Percentiles rank a stretch among this genome's conserved stretches.
Conservation (phyloP, 768 basidiomycete genomes). For the Suillus luteus region DNA sequence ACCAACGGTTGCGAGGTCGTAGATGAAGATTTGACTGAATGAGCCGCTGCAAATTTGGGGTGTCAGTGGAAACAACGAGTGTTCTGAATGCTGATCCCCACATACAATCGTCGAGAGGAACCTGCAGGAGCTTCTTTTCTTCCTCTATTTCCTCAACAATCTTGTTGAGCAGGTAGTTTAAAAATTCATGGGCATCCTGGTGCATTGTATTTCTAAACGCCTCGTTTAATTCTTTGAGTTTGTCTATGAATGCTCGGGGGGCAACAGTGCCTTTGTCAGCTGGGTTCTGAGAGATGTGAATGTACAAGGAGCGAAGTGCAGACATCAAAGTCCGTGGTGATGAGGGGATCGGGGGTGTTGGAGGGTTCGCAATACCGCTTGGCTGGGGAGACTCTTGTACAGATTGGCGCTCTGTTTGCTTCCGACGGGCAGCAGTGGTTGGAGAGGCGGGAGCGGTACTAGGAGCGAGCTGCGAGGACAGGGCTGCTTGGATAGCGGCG, state of each 20-base stretch:
- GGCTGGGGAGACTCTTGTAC: constrained; percentile 34
- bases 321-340: constrained; percentile 81
- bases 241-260: constrained; percentile 90
- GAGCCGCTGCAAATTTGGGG: constrained; percentile 52
- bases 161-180: constrained; percentile 90
- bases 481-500: constrained; percentile 37
- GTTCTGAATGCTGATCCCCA: constrained; percentile 18
- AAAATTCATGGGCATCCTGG: constrained; percentile 98
- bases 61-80: constrained; percentile 10
- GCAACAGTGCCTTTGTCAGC: constrained; percentile 82
- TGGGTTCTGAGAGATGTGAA: constrained; percentile 78
- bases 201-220: constrained; percentile 90
- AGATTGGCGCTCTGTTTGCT: constrained; percentile 53
- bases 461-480: constrained; percentile 25
- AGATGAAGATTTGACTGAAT: constrained; percentile 57
- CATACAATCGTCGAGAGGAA: constrained; percentile 68
- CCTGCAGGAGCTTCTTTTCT: constrained; percentile 51
- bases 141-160: constrained; percentile 92
- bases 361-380: constrained; percentile 30
- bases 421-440: constrained; percentile 45
- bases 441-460: constrained; percentile 31
- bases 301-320: constrained; percentile 90
- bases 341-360: constrained; percentile 51
- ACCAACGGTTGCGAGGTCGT: constrained; percentile 44
- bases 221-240: constrained; percentile 91